These are phyloP conservation scores for Pleurotus salmoneostramineus DNA, from an alignment of 768 basidiomycete species.

Conservation along the genomic window DNA sequence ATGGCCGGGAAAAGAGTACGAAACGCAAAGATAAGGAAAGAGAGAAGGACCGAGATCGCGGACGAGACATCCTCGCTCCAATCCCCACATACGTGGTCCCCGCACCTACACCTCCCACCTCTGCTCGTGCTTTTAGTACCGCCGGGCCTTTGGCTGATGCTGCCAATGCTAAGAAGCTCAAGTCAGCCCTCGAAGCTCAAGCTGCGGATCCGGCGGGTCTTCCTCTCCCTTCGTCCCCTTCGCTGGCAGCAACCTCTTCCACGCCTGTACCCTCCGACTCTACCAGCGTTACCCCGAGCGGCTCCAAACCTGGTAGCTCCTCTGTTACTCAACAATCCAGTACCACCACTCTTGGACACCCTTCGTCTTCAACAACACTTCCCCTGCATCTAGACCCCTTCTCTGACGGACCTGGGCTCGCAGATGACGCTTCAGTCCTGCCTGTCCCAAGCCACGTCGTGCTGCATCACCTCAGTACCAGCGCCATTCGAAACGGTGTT, in stretches of 20 bases:
- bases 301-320: background rate
- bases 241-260: background rate
- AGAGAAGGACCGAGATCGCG: slow-evolving; percentile 12
- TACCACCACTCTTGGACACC: slow-evolving; percentile 7
- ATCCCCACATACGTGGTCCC: background rate
- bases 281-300: background rate
- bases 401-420: slow-evolving; percentile 39
- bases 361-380: slow-evolving; percentile 11
- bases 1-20: slow-evolving; percentile 8
- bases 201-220: background rate
- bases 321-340: background rate
- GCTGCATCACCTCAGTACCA: slow-evolving; percentile 91
- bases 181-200: background rate
- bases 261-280: background rate
- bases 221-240: background rate
- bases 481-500: slow-evolving; percentile 91
- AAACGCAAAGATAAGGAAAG: slow-evolving; percentile 11
- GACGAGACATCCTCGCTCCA: background rate
- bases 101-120: background rate
- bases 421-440: slow-evolving; percentile 87
- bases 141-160: background rate
- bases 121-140: background rate
- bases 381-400: slow-evolving; percentile 10
- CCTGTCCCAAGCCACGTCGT: slow-evolving; percentile 94
- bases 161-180: background rate